These are phyloP conservation scores for Artemisia annua DNA, from an alignment of 129 eudicot species.

Conservation along the genomic window DNA sequence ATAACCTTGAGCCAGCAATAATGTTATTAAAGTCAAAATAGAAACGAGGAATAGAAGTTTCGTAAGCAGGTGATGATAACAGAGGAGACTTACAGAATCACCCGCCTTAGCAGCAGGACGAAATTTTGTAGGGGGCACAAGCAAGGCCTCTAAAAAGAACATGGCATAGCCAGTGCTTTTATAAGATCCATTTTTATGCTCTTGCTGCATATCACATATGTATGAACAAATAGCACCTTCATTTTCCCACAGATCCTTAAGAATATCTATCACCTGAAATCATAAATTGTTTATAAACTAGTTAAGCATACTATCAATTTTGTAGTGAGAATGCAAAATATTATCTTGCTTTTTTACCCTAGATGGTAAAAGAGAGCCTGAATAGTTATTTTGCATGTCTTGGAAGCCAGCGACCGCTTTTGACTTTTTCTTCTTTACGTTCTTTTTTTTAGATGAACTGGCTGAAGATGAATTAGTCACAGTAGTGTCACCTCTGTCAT, in stretches of 20 bases:
- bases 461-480: conserved; percentile 36
- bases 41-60: not conserved
- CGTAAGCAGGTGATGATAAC: too few relatives aligned
- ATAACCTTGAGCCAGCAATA: conserved; percentile 47
- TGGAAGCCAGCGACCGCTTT: conserved; percentile 28
- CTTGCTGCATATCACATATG: conserved; percentile 58
- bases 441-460: conserved; percentile 36
- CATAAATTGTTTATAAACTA: not conserved
- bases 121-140: conserved; percentile 85
- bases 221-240: conserved; percentile 69
- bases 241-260: conserved; percentile 72
- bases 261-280: conserved; percentile 60
- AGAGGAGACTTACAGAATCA: conserved; percentile 66
- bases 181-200: conserved; percentile 30
- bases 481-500: conserved; percentile 43
- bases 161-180: conserved; percentile 49
- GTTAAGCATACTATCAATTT: not conserved
- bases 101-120: conserved; percentile 78
- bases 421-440: conserved; percentile 24
- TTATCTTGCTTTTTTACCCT: conserved; percentile 43
- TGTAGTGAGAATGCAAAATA: not conserved
- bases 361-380: conserved; percentile 79
- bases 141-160: conserved; percentile 74
- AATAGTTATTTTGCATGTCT: conserved; percentile 30
- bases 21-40: conserved; percentile 6